Base-by-base conservation (phyloP, 2,329 filamentous ascomycete species). In the Sporothrix brunneoviolacea region DNA sequence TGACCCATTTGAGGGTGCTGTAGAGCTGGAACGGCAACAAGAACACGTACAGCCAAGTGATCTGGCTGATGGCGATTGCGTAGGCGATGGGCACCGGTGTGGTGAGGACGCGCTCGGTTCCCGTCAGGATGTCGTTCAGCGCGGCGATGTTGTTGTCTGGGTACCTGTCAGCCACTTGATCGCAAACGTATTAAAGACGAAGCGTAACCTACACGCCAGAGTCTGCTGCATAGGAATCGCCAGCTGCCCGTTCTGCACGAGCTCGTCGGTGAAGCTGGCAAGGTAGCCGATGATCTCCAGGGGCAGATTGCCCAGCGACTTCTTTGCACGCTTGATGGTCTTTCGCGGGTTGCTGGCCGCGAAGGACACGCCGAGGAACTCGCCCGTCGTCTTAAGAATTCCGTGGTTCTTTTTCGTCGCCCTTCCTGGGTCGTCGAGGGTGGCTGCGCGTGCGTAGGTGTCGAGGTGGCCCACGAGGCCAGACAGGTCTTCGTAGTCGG, bases 21-120 rank as follows among this genome's bases (percentile, higher is more conserved):
- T 74, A 77, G 3, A 88, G 76, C 64, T 89, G 85, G 72, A 88
- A 88, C 2, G 85, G 85, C 12, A 88, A 72, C 38, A 84, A 70
- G 55, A 85, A 69, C 48, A 88, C 80, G 66, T 88, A 89, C 39
- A 86, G 76, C 80, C 83, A 86, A 10, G 84, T 84, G 60, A 89
- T 88, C 64, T 88, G 85, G 12, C 80, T 77, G 61, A 88, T 87
- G 58, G 84, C 78, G 59, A 89, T 88, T 57, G 76, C 79, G 70
- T 88, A 88, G 32, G 84, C 85, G 45, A 84, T 73, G 0, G 85
- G 85, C 0, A 88, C 71, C 83, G 56, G 85, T 1, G 84, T 88
- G 59, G 81, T 82, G 33, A 88, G 76, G 8, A 89, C 80, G 50
- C 84, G 80, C 61, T 89, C 84, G 37, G 79, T 79, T 42, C 82